A percentile compares a stretch with the other conserved stretches of the same genome.
Conservation (phyloP, 73 alveolate species). For the Urostyla sp. region DNA sequence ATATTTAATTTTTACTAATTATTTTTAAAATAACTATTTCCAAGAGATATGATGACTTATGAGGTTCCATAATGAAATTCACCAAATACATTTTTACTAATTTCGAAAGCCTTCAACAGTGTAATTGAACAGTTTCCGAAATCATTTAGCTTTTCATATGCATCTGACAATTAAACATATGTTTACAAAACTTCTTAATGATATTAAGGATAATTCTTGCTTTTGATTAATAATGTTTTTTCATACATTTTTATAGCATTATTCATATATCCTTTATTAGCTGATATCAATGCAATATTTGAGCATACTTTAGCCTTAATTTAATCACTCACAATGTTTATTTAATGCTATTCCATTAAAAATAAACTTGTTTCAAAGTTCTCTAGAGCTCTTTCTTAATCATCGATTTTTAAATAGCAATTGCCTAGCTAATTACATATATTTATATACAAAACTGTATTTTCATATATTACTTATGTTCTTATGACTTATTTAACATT, state of each 20-base stretch:
- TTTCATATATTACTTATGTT: slow-evolving; percentile 22
- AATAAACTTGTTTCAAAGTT: slow-evolving; percentile 30
- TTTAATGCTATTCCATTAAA: slow-evolving; percentile 10
- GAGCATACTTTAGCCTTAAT: slow-evolving; percentile 24
- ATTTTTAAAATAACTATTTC: not conserved
- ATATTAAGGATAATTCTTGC: slow-evolving; percentile 7
- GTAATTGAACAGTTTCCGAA: not conserved
- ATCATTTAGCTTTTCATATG: slow-evolving; percentile 44
- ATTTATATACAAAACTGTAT: slow-evolving; percentile 27
- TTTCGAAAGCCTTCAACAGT: slow-evolving; percentile 24
- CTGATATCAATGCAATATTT: slow-evolving; percentile 45
- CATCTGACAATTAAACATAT: slow-evolving; percentile 14
- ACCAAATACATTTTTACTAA: slow-evolving; percentile 16
- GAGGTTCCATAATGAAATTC: slow-evolving; percentile 28
- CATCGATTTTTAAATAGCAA: slow-evolving; percentile 39
- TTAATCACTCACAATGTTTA: not conserved
- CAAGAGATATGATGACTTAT: not conserved
- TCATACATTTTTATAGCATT: slow-evolving; percentile 46
- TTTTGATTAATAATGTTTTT: slow-evolving; percentile 6
- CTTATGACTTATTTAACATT: slow-evolving; percentile 8
- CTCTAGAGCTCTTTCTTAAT: slow-evolving; percentile 28
- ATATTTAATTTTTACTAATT: not conserved
- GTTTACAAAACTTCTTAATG: slow-evolving; percentile 27
- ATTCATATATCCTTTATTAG: slow-evolving; percentile 25
- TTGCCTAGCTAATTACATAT: slow-evolving; percentile 44